Percentiles rank a stretch among this genome's conserved stretches.
Conservation (phyloP, 805 yeast genomes). For the Ogataea polymorpha region DNA sequence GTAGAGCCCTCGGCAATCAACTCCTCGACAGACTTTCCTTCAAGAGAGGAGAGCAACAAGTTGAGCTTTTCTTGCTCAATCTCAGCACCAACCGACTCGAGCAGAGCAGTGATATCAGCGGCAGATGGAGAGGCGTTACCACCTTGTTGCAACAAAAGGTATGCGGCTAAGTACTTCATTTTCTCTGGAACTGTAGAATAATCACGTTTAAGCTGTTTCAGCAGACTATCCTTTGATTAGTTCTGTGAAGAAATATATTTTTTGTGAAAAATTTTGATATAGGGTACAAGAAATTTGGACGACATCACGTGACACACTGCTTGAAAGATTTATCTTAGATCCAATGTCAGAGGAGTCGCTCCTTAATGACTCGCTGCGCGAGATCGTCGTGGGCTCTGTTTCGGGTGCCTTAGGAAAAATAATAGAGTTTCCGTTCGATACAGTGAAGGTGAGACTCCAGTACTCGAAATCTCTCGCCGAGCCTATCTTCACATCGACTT, state of each 20-base stretch:
- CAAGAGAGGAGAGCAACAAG: slow-evolving; percentile 76
- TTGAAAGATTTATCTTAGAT: background rate
- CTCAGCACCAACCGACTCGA: slow-evolving; percentile 94
- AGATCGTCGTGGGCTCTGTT: slow-evolving; percentile 47
- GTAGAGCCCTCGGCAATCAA: slow-evolving; percentile 92
- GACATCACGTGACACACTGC: slow-evolving; percentile 7
- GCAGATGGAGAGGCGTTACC: slow-evolving; percentile 95
- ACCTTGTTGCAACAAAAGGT: slow-evolving; percentile 95
- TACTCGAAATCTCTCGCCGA: slow-evolving; percentile 57
- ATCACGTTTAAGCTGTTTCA: slow-evolving; percentile 69
- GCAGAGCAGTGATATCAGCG: slow-evolving; percentile 81
- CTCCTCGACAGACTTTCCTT: slow-evolving; percentile 89
- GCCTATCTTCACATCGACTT: slow-evolving; percentile 54
- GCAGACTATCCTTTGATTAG: slow-evolving; percentile 79
- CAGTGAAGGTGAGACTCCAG: slow-evolving; percentile 83
- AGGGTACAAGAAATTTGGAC: slow-evolving; percentile 2
- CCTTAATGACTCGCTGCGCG: slow-evolving; percentile 33
- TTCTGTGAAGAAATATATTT: slow-evolving; percentile 5
- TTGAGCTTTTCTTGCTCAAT: slow-evolving; percentile 86
- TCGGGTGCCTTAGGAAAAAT: slow-evolving; percentile 84
- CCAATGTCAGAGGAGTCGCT: slow-evolving; percentile 11
- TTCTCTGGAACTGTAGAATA: slow-evolving; percentile 46
- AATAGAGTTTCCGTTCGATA: slow-evolving; percentile 90
- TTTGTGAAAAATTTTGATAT: slow-evolving; percentile 14
- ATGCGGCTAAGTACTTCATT: slow-evolving; percentile 99